Base-by-base conservation (phyloP, 2,329 filamentous ascomycete species). In the Nemania sp. region DNA sequence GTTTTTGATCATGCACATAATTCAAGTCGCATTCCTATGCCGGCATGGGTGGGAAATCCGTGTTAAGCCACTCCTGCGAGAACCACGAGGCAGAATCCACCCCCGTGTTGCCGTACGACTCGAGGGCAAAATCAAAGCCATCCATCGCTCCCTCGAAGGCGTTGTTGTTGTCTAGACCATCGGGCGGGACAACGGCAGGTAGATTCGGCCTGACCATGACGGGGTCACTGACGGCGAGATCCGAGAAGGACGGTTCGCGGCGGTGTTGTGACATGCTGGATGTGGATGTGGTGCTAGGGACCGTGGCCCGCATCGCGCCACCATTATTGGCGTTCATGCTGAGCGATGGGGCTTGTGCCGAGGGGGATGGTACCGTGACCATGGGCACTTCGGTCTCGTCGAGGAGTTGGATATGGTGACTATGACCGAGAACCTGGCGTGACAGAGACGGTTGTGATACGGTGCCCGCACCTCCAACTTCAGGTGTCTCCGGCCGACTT, bases 131-230 rank as follows among this genome's bases (percentile, higher is more conserved):
- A 25, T 80, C 79, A 1, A 81, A 72, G 0, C 77, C 77, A 48
- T 81, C 80, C 55, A 81, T 74, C 0, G 79, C 78, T 2, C 80
- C 80, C 55, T 82, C 80, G 48, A 81, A 82, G 0, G 80, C 79
- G 40, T 80, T 82, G 50, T 81, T 81, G n/a, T 81, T 74, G 59
- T 81, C 79, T 3, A 78, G 69, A 1, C 75, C 73, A 18, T 75
- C 73, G 29, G 75, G 73, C 9, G 73, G 68, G n/a, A 73, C 70
- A 4, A 71, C 70, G 4, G 72, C 69, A 1, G 72, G 68, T 2
- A 75, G 59, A 35, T 71, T 70, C 1, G 69, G 66, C 46, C 73
- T 77, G 58, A 35, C 52, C 63, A 72, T 65, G 47, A 53, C 71
- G 17, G 69, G 66, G 42, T 73, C 69, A 7, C 64, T 63, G 11